Conservation (phyloP, 805 yeast species). For the Wilhelminamyces savonicus region DNA sequence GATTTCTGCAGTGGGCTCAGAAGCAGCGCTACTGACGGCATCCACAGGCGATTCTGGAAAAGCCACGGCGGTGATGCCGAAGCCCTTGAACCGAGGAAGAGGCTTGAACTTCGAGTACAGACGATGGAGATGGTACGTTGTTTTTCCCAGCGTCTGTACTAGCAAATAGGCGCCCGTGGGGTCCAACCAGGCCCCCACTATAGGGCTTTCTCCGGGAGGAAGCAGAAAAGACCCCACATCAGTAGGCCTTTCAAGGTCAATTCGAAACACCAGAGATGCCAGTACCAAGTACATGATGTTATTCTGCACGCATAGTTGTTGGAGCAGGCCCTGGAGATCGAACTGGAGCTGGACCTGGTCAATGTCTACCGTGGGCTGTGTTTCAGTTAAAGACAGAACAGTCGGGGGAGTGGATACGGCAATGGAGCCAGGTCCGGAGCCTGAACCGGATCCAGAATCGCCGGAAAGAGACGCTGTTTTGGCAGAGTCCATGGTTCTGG, state of each 20-base stretch:
- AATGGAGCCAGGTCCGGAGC: too few relatives aligned
- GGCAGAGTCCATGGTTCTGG: too few relatives aligned
- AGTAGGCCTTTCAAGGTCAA: slow-evolving; percentile 32
- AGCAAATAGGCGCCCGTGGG: slow-evolving; percentile 31
- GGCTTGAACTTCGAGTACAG: slow-evolving; percentile 33
- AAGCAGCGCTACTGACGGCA: slow-evolving; percentile 4
- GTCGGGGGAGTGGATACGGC: too few relatives aligned
- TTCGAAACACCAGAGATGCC: slow-evolving; percentile 15
- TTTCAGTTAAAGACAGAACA: too few relatives aligned
- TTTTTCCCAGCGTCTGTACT: slow-evolving; percentile 16
- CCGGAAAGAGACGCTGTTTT: too few relatives aligned
- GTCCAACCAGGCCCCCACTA: slow-evolving; percentile 23
- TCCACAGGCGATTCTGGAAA: slow-evolving; percentile 17
- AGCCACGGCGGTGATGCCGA: slow-evolving; percentile 23
- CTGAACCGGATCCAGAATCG: too few relatives aligned
- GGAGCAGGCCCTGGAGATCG: slow-evolving; percentile 19
- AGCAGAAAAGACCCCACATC: slow-evolving; percentile 18
- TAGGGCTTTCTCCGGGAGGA: slow-evolving; percentile 8
- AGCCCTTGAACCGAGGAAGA: slow-evolving; percentile 42
- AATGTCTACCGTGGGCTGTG: slow-evolving; percentile 20
- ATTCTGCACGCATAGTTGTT: slow-evolving; percentile 21
- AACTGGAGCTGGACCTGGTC: slow-evolving; percentile 37
- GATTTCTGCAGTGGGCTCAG: slow-evolving; percentile 22
- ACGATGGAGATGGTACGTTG: slow-evolving; percentile 39
- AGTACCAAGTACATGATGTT: slow-evolving; percentile 29